Percentiles rank a stretch among this genome's conserved stretches.
phyloP scores from a whole-genome alignment of 2,329 filamentous ascomycete species.

The Xylariaceae sp. region DNA sequence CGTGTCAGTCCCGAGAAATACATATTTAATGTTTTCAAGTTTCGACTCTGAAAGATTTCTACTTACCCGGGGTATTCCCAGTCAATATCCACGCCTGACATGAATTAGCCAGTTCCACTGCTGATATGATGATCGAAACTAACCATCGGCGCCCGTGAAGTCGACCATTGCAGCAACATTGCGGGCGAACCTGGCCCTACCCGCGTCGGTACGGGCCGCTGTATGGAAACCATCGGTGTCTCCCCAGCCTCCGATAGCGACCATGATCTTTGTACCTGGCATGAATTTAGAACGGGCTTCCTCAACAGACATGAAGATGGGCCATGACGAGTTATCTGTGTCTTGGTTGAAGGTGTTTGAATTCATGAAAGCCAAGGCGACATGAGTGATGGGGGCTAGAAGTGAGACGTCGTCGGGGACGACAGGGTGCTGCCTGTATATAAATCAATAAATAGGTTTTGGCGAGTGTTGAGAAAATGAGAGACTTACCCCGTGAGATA shows the following conservation, averaged over 20 bases:
- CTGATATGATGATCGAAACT: conserved; percentile 36
- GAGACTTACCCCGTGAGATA: conserved; percentile 31
- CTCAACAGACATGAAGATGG: conserved; percentile 46
- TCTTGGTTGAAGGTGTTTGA: conserved; percentile 45
- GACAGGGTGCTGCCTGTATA: conserved; percentile 29
- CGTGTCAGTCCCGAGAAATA: conserved; percentile 11
- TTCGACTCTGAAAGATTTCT: neutral
- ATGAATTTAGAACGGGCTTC: conserved; percentile 49
- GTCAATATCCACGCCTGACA: conserved; percentile 53
- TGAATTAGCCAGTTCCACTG: neutral
- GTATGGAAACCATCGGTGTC: conserved; percentile 52
- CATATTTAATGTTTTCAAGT: neutral
- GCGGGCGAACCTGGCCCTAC: conserved; percentile 48
- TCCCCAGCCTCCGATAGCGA: conserved; percentile 63
- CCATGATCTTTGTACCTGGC: conserved; percentile 52
- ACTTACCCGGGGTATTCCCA: conserved; percentile 49
- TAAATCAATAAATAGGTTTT: neutral
- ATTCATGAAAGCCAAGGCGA: conserved; percentile 51
- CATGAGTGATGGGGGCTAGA: conserved; percentile 46
- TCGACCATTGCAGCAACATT: conserved; percentile 53
- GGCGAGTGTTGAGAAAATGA: neutral
- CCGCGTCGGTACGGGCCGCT: conserved; percentile 43
- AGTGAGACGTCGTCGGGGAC: conserved; percentile 29
- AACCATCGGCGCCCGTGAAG: conserved; percentile 53
- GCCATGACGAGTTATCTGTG: conserved; percentile 40